Conservation (phyloP, 1,284 basidiomycete genomes). For the Ceratobasidium sp. region DNA sequence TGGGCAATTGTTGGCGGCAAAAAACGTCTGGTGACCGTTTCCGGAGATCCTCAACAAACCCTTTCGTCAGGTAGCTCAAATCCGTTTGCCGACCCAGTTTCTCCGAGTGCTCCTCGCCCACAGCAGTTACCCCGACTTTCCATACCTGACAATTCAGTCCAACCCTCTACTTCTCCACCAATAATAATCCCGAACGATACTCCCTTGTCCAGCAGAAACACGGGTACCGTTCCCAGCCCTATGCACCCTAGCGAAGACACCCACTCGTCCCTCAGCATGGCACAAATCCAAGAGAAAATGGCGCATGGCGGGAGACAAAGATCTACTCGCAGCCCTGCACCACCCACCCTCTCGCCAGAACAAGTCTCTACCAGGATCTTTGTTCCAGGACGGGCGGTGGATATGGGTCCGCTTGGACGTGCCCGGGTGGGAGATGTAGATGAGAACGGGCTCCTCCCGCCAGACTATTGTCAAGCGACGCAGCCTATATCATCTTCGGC, state of each 20-base stretch:
- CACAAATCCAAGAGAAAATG: slow-evolving; percentile 10
- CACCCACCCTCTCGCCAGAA: slow-evolving; percentile 18
- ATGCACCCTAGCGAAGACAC: neutral
- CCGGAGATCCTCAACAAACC: neutral
- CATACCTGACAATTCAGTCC: neutral
- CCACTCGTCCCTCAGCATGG: neutral
- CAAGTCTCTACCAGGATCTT: slow-evolving; percentile 20
- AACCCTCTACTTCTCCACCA: neutral
- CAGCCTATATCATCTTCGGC: slow-evolving; percentile 11
- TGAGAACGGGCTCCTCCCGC: slow-evolving; percentile 37
- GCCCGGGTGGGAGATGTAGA: slow-evolving; percentile 17
- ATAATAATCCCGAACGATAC: neutral
- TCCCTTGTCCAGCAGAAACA: slow-evolving; percentile 9
- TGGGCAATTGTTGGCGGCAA: slow-evolving; percentile 30
- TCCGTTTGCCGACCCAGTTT: slow-evolving; percentile 34
- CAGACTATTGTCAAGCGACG: slow-evolving; percentile 34
- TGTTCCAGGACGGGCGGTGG: slow-evolving; percentile 32
- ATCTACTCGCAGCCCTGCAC: neutral
- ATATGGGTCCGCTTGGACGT: slow-evolving; percentile 33
- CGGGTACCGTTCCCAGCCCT: neutral
- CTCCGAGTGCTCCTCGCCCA: neutral
- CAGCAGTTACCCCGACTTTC: slow-evolving; percentile 17
- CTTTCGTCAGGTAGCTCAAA: neutral
- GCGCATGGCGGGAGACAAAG: neutral
- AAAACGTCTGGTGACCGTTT: slow-evolving; percentile 13